A percentile compares a stretch with the other conserved stretches of the same genome.
Evolutionary conservation across 2,329 filamentous ascomycete genomes (phyloP).

Genomic region (Paecilomyces fulvus): DNA sequence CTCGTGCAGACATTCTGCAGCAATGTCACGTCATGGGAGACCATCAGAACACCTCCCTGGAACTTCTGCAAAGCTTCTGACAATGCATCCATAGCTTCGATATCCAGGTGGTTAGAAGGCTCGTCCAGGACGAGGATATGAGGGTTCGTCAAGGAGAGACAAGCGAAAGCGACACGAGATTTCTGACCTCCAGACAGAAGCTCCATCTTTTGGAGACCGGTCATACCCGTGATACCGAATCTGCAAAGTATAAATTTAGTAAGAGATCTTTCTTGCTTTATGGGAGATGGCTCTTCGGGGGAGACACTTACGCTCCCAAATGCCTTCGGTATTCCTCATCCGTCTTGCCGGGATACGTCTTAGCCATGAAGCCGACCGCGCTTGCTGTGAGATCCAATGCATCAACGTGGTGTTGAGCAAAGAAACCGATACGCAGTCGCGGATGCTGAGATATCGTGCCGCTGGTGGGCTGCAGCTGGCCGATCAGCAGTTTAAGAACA

Average conservation of each 20-base stretch:
- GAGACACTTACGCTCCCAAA: slow-evolving; percentile 65
- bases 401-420: slow-evolving; percentile 97
- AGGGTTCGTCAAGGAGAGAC: slow-evolving; percentile 82
- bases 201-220: slow-evolving; percentile 91
- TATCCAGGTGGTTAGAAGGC: slow-evolving; percentile 96
- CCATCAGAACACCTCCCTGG: slow-evolving; percentile 93
- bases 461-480: slow-evolving; percentile 64
- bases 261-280: slow-evolving; percentile 13
- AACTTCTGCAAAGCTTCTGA: slow-evolving; percentile 76
- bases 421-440: slow-evolving; percentile 86
- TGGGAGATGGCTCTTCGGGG: background rate
- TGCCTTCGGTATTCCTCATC: slow-evolving; percentile 97
- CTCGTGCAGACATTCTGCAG: slow-evolving; percentile 90
- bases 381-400: slow-evolving; percentile 82
- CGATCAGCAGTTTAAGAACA: slow-evolving; percentile 93
- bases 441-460: slow-evolving; percentile 85
- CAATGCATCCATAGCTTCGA: slow-evolving; percentile 96
- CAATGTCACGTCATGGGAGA: slow-evolving; percentile 98
- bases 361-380: slow-evolving; percentile 93
- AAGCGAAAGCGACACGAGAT: slow-evolving; percentile 97
- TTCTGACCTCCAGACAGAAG: slow-evolving; percentile 95
- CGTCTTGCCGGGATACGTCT: slow-evolving; percentile 77
- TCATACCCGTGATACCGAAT: slow-evolving; percentile 79
- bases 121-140: slow-evolving; percentile 98
- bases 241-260: slow-evolving; percentile 18